Evolutionary conservation across 2,329 filamentous ascomycete species (phyloP).

Genomic region (Aspergillus udagawae): DNA sequence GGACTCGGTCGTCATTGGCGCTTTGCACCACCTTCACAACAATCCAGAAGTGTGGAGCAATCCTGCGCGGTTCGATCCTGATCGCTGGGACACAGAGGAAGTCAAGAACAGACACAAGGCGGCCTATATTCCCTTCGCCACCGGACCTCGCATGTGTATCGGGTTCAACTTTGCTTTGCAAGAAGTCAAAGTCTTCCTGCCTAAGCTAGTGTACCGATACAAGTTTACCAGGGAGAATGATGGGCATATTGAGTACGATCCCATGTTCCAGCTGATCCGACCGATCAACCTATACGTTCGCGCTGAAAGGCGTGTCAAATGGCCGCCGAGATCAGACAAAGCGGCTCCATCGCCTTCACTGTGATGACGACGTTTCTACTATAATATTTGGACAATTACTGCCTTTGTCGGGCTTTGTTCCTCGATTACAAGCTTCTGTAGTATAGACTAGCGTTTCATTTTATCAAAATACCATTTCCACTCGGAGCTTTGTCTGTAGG

Average conservation of each 20-base stretch:
- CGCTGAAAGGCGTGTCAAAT: constrained; percentile 18
- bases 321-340: constrained; percentile 19
- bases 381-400: neutral
- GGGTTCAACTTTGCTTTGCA: constrained; percentile 63
- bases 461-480: neutral
- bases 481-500: neutral
- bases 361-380: neutral
- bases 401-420: neutral
- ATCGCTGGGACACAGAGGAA: constrained; percentile 55
- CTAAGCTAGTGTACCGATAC: constrained; percentile 58
- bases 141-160: constrained; percentile 56
- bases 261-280: constrained; percentile 22
- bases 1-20: constrained; percentile 52
- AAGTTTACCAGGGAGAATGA: constrained; percentile 50
- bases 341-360: neutral
- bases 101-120: constrained; percentile 51
- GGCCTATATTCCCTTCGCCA: constrained; percentile 57
- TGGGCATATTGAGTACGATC: constrained; percentile 41
- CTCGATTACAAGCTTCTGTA: neutral
- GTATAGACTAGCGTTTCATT: neutral
- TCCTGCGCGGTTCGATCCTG: constrained; percentile 55
- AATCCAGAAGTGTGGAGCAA: constrained; percentile 57
- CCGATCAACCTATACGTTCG: constrained; percentile 19
- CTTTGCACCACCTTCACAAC: constrained; percentile 44
- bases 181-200: constrained; percentile 55